Base-by-base conservation (phyloP, 225 moss, liverwort and hornwort species). In the Anthoceros angustus region DNA sequence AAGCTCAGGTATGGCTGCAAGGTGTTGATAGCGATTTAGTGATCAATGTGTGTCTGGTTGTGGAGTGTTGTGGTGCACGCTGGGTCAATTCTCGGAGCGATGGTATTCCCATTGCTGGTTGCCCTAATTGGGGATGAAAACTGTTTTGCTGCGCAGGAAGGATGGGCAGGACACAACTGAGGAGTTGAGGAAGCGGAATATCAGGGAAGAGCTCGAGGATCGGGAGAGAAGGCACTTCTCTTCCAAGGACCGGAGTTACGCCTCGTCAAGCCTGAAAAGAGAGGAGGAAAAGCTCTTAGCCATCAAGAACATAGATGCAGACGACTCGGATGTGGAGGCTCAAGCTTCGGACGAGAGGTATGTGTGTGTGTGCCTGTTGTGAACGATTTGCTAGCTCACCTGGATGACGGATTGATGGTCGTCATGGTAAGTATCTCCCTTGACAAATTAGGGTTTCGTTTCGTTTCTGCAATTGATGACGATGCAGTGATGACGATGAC, bases 291-390 rank as follows among this genome's bases (percentile, higher is more conserved):
- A 84, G 43, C 82, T 83, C 67, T 74, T 81, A 39, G 82, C 84
- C 55, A 72, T 91, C 68, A 98, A 87, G 71, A 98, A 89, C 24
- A 80, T 92, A 69, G 95, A 98, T 78, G 95, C 95, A 2, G 95
- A 92, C 75, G 95, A 98, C 62, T 92, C 92, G n/a, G 95, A 98
- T 72, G 87, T 89, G 32, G 95, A 98, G 9, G 80, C 78, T 32
- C 81, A 87, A 66, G 86, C 87, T 61, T 85, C 85, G 48, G 91
- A 92, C 71, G 86, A 85, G 71, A 92, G 92, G 91, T 88, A 69
- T 42, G 41, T 43, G 8, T 39, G 63, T 45, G 41, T 20, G 6
- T 10, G 20, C n/a, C 23, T 25, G 39, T 41, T 5, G 12, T 42
- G 42, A 10, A 40, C 41, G 18, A 24, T 45, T 5, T 39, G 10